Conservation (phyloP, 129 eudicot genomes). For the Lactuca saligna region DNA sequence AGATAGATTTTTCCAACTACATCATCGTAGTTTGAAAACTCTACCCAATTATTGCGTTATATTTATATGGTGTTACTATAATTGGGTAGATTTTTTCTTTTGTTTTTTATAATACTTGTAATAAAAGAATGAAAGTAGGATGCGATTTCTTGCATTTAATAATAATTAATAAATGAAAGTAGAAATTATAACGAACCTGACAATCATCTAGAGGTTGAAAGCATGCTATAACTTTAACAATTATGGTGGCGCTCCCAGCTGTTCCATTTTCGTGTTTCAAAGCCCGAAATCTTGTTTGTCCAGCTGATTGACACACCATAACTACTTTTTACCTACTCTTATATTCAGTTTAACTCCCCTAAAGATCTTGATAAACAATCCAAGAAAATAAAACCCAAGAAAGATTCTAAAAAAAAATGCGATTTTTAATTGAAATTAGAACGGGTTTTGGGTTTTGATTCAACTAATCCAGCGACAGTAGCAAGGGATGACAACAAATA, state of each 20-base stretch:
- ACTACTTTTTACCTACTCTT: slow-evolving; percentile 68
- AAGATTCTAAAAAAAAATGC: not conserved
- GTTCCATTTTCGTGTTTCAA: slow-evolving; percentile 88
- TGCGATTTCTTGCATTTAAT: too few relatives aligned
- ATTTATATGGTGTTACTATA: too few relatives aligned
- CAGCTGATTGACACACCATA: slow-evolving; percentile 98
- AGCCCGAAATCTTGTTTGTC: slow-evolving; percentile 92
- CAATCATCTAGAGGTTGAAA: slow-evolving; percentile 95
- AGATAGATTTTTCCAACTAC: not conserved
- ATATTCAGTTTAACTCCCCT: slow-evolving; percentile 32
- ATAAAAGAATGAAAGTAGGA: not conserved
- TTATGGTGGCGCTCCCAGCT: slow-evolving; percentile 85
- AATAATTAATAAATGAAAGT: not conserved
- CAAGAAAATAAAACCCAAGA: slow-evolving; percentile 22
- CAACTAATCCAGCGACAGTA: slow-evolving; percentile 88
- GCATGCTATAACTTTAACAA: slow-evolving; percentile 96
- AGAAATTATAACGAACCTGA: slow-evolving; percentile 52
- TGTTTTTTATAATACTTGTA: too few relatives aligned
- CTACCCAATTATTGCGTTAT: not conserved
- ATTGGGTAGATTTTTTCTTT: too few relatives aligned
- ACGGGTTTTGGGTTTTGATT: slow-evolving; percentile 19
- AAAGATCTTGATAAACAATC: slow-evolving; percentile 30
- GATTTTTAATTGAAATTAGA: not conserved
- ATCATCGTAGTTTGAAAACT: not conserved
- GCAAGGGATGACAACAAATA: slow-evolving; percentile 75